A percentile compares a stretch with the other conserved stretches of the same genome.
phyloP scores from a whole-genome alignment of 2,329 filamentous ascomycete genomes.

The Pseudogymnoascus sp. region DNA sequence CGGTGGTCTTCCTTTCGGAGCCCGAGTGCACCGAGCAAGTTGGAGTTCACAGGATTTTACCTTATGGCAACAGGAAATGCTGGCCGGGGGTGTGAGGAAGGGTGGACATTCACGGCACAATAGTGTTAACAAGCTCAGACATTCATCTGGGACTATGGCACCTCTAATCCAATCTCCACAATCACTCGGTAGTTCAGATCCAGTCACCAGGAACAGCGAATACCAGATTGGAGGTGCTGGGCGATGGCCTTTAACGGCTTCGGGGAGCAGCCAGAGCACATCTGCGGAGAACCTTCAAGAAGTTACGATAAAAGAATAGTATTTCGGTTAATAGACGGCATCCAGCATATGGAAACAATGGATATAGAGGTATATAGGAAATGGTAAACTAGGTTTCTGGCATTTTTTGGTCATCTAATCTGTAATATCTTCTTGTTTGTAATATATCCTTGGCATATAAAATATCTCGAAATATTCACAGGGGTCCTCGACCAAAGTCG shows the following conservation, averaged over 20 bases:
- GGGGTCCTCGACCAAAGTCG: neutral
- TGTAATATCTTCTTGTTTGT: too few relatives aligned
- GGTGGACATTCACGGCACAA: constrained; percentile 11
- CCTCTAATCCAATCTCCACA: neutral
- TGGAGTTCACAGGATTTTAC: constrained; percentile 48
- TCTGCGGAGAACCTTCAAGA: neutral
- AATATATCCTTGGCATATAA: neutral
- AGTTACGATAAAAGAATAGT: neutral
- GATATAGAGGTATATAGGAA: neutral
- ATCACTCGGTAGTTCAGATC: neutral
- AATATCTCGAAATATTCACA: neutral
- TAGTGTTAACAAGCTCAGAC: neutral
- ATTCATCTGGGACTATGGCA: neutral
- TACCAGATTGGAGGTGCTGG: neutral
- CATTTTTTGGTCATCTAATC: neutral
- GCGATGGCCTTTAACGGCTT: neutral
- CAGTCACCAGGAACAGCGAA: neutral
- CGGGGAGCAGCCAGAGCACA: neutral
- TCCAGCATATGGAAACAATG: neutral
- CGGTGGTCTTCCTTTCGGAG: constrained; percentile 42
- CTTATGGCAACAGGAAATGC: constrained; percentile 26
- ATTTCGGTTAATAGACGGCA: neutral
- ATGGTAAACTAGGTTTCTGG: neutral
- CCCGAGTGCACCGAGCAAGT: constrained; percentile 42
- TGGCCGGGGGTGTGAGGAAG: constrained; percentile 12